phyloP scores from a whole-genome alignment of 257 asterid genomes.

The Coffea eugenioides region DNA sequence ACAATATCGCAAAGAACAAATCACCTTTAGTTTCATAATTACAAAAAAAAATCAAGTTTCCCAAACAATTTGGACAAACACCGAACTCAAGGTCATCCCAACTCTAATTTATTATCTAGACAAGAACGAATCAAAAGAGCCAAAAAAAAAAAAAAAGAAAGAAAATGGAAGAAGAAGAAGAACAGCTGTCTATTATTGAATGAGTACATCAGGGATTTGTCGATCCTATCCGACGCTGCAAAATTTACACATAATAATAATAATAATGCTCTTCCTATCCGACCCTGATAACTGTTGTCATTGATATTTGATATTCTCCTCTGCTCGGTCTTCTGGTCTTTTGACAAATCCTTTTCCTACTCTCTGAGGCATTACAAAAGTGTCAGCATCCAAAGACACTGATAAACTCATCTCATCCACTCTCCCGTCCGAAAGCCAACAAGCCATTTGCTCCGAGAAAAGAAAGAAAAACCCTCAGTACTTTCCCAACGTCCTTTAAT shows the following conservation, averaged over 20 bases:
- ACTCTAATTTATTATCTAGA: too few species aligned
- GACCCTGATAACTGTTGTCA: constrained; percentile 3
- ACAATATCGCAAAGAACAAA: neutral
- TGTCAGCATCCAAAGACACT: constrained; percentile 25
- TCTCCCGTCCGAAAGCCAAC: neutral
- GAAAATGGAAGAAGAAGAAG: too few species aligned
- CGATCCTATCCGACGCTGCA: neutral
- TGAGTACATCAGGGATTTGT: neutral
- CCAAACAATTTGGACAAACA: neutral
- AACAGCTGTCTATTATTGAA: neutral
- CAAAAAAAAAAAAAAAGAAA: too few species aligned
- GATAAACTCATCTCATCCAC: neutral
- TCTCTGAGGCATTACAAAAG: neutral
- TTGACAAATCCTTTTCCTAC: constrained; percentile 12
- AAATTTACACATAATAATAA: too few species aligned
- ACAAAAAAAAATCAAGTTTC: neutral
- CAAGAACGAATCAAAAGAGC: too few species aligned
- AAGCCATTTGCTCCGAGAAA: neutral
- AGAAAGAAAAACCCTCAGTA: neutral
- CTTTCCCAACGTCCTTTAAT: constrained; percentile 8
- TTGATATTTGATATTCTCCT: constrained; percentile 4
- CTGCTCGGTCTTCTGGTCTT: constrained; percentile 2
- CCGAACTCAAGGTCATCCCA: neutral
- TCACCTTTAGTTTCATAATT: neutral
- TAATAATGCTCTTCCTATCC: too few species aligned